Conservation (phyloP, 306 rosid genomes). For the Comarum palustre region DNA sequence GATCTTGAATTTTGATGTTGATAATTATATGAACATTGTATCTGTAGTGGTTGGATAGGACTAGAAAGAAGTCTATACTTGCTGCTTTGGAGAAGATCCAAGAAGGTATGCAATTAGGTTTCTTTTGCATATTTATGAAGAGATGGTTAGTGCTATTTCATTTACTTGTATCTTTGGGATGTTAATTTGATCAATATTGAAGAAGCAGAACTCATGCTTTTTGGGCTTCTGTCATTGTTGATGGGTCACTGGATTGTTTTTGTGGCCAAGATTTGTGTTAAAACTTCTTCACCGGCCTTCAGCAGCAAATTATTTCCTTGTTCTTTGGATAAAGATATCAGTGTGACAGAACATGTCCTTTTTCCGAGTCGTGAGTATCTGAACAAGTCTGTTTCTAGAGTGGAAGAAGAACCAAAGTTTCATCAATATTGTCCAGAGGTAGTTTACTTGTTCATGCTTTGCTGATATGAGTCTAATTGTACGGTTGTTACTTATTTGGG, state of each 20-base stretch:
- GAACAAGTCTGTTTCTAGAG: slow-evolving; percentile 43
- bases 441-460: slow-evolving; percentile 5
- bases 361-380: slow-evolving; percentile 26
- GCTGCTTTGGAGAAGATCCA: slow-evolving; percentile 78
- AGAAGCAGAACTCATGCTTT: slow-evolving; percentile 77
- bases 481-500: not conserved
- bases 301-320: slow-evolving; percentile 78
- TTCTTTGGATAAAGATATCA: slow-evolving; percentile 30
- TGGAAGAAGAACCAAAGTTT: slow-evolving; percentile 25
- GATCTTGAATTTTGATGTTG: not conserved
- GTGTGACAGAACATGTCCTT: slow-evolving; percentile 21
- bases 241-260: slow-evolving; percentile 86
- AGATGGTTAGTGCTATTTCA: not conserved
- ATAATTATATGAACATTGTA: not conserved
- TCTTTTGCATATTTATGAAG: not conserved
- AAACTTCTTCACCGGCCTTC: slow-evolving; percentile 53
- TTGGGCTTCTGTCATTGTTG: slow-evolving; percentile 80
- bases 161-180: not conserved
- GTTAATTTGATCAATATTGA: slow-evolving; percentile 20
- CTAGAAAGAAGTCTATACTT: slow-evolving; percentile 74
- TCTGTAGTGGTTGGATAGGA: slow-evolving; percentile 63
- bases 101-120: slow-evolving; percentile 51
- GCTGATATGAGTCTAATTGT: not conserved
- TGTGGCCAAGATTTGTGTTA: slow-evolving; percentile 85
- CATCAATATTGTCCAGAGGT: slow-evolving; percentile 73